Evolutionary conservation across 129 eudicot genomes (phyloP), one percentile per base, ranked within the genome.

Genomic region (Pulicaria dysenterica): DNA sequence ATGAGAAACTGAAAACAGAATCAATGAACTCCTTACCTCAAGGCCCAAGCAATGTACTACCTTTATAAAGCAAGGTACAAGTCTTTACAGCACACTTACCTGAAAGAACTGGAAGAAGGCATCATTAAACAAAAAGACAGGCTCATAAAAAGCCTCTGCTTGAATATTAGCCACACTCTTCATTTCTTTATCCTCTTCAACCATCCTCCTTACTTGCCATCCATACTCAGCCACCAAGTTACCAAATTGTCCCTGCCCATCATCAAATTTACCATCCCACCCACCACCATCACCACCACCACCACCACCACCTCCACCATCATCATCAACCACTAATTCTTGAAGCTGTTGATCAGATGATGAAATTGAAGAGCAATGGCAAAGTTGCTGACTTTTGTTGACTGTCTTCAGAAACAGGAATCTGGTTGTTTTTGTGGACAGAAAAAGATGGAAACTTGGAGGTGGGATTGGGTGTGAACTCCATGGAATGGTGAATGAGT

Each of bases 181-280:
- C 93, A 88, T 95, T 73, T 95, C 99, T 40, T 79, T 77, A 45
- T 83, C 87, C n/a, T 83, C 72, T 78, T 88, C 90, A 60, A 67
- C 78, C 96, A 95, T 88, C 59, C 83, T 90, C 84, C 99, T 95
- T 63, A 91, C 97, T 54, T 88, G 63, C 99, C 99, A 95, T 14
- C 92, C 96, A 65, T 74, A 62, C 63, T 86, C 90, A 9, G 65
- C 64, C 67, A 83, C 83, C 75, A 90, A 73, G 84, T 80, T 73
- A 78, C 86, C 79, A 77, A 80, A 77, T 14, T 62, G 80, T 67
- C 83, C 86, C 12, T 77, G 36, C 9, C 64, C 70, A n/a, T 19
- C 58, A 40, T 66, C 75, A 75, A 46, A 37, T 13, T 58, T 41
- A 59, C 38, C 80, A 58, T 64, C 70, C 15, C 46, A 42, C 40